Conservation (phyloP, 768 basidiomycete genomes). For the Amanita pseudoporphyria region DNA sequence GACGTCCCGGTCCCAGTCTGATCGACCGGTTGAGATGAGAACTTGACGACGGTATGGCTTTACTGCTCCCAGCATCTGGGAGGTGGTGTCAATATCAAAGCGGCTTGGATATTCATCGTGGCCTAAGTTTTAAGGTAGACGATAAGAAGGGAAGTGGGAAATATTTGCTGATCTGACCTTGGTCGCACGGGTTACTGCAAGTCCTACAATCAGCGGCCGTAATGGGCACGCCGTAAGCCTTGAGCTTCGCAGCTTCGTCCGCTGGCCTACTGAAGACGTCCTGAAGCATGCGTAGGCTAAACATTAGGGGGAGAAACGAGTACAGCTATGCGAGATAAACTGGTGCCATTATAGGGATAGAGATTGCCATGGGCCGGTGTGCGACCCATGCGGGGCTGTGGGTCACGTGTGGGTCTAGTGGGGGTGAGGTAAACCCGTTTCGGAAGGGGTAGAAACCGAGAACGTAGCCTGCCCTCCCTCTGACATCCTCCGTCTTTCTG, state of each 20-base stretch:
- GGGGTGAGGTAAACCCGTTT: no score
- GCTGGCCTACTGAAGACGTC: constrained; percentile 31
- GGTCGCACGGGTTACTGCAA: constrained; percentile 72
- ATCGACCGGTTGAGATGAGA: constrained; percentile 82
- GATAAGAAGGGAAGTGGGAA: constrained; percentile 14
- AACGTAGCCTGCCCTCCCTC: no score
- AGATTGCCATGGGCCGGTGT: no score
- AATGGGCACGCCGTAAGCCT: constrained; percentile 52
- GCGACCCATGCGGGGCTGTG: no score
- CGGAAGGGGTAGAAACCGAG: no score
- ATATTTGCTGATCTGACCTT: constrained; percentile 31
- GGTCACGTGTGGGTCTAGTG: no score
- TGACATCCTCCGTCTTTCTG: no score
- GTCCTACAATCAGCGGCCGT: constrained; percentile 58
- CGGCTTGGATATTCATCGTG: constrained; percentile 66
- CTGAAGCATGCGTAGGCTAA: constrained; percentile 28
- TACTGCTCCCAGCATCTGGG: constrained; percentile 77
- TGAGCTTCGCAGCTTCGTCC: constrained; percentile 38
- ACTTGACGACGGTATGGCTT: constrained; percentile 84
- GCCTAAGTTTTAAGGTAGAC: constrained; percentile 25
- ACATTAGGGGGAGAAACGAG: constrained; percentile 22
- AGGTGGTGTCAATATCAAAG: constrained; percentile 72
- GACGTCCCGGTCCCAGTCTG: constrained; percentile 82
- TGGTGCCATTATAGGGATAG: not conserved
- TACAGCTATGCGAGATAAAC: not conserved